Percentiles rank a stretch among this genome's conserved stretches.
Conservation (phyloP, 345 rosid genomes). For the Linum tenue region DNA sequence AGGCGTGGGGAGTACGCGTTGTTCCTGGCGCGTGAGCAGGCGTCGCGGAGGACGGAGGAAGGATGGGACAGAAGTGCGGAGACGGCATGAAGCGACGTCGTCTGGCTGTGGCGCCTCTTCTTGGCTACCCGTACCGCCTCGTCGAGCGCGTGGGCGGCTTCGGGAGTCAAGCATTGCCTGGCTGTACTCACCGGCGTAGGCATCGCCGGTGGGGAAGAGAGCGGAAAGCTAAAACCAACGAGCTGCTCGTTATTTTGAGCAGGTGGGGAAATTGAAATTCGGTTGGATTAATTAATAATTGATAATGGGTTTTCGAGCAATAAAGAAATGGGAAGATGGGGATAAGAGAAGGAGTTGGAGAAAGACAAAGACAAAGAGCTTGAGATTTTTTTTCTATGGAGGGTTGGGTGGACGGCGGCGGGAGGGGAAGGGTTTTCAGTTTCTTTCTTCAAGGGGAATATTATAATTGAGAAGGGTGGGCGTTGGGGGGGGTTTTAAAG, state of each 20-base stretch:
- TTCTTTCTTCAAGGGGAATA: neutral
- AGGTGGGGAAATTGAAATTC: too few species aligned
- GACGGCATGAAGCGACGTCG: conserved; percentile 62
- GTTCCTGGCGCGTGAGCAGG: conserved; percentile 44
- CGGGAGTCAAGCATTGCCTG: conserved; percentile 57
- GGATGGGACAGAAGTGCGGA: conserved; percentile 50
- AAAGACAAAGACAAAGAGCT: neutral
- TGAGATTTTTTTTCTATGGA: neutral
- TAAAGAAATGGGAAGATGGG: neutral
- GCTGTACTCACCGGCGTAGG: conserved; percentile 55
- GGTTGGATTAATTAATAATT: too few species aligned
- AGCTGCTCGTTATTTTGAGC: neutral
- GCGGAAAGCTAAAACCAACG: neutral
- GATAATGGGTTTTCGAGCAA: too few species aligned
- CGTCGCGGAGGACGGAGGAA: conserved; percentile 47
- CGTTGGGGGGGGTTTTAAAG: neutral
- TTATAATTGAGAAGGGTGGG: neutral
- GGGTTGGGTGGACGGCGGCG: too few species aligned
- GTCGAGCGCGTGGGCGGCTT: conserved; percentile 52
- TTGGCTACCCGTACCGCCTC: conserved; percentile 67
- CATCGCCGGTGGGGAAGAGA: conserved; percentile 33
- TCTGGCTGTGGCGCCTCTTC: conserved; percentile 51
- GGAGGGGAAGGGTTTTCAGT: too few species aligned
- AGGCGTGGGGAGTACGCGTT: conserved; percentile 37
- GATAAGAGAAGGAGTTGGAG: neutral